Conservation (phyloP, 2,329 filamentous ascomycete genomes). For the Alternaria sp. region DNA sequence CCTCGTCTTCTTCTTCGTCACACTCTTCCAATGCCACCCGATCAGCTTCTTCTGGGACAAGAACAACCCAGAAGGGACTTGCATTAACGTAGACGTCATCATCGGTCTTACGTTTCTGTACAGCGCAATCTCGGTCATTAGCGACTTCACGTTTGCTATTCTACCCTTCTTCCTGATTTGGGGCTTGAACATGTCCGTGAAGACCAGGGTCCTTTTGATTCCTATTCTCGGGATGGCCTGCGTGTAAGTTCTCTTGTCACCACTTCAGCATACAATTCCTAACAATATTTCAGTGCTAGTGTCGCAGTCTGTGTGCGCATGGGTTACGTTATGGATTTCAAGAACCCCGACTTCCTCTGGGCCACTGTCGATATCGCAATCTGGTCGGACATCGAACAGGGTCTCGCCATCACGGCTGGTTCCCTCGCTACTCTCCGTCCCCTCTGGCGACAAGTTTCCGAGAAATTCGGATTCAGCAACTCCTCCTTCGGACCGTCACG, state of each 20-base stretch:
- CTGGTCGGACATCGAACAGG: slow-evolving; percentile 47
- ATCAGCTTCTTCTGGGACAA: slow-evolving; percentile 58
- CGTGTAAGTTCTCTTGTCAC: slow-evolving; percentile 48
- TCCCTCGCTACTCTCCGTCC: slow-evolving; percentile 47
- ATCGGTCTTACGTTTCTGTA: slow-evolving; percentile 55
- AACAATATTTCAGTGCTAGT: slow-evolving; percentile 34
- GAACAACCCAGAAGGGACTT: slow-evolving; percentile 46
- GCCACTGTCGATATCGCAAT: slow-evolving; percentile 47
- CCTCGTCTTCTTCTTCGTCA: slow-evolving; percentile 54
- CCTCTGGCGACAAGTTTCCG: slow-evolving; percentile 36
- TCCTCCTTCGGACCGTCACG: slow-evolving; percentile 13
- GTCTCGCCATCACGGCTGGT: slow-evolving; percentile 46
- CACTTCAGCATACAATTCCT: not conserved
- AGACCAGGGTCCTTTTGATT: slow-evolving; percentile 56
- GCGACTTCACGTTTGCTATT: slow-evolving; percentile 58
- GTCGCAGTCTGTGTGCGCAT: slow-evolving; percentile 44
- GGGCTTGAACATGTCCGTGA: slow-evolving; percentile 57
- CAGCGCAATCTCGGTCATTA: slow-evolving; percentile 53
- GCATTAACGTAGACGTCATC: slow-evolving; percentile 51
- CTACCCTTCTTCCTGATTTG: slow-evolving; percentile 60
- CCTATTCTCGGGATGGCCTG: slow-evolving; percentile 59
- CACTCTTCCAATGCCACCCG: slow-evolving; percentile 59
- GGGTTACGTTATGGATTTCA: slow-evolving; percentile 45
- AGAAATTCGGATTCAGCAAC: slow-evolving; percentile 28
- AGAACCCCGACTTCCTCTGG: slow-evolving; percentile 43